Evolutionary conservation across 495 filamentous ascomycete species (phyloP), one percentile per base, ranked within the genome.

Genomic region (Penicillium bovifimosum): DNA sequence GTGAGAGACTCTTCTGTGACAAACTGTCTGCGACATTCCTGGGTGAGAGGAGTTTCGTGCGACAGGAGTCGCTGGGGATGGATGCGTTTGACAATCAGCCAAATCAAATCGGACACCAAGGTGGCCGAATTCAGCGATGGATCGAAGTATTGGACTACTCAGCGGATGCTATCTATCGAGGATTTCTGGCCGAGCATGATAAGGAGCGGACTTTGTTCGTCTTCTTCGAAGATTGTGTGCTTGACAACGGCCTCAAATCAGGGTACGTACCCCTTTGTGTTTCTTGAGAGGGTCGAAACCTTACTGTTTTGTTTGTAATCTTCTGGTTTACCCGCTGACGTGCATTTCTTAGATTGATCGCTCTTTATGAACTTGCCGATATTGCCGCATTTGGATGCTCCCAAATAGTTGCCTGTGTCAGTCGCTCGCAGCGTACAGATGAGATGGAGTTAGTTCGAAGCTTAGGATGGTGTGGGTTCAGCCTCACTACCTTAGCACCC

Each of bases 1-100:
- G 91, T 96, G 91, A 96, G 91, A 96, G 91, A 75, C 91, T 96
- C 81, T 93, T 96, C 80, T 96, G 91, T 79, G 88, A 91, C 82
- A 87, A 81, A 76, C 82, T 96, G 85, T 85, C 79, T 71, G 73
- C 83, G 74, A 88, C 87, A 77, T 95, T 96, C 84, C 85, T 90
- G 82, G 91, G 87, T 95, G 91, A 95, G 88, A 80, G 84, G 87
- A 83, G 83, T 72, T 61, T 71, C 69, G 67, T 67, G 64, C 62
- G 59, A 69, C 80, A 80, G 68, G 76, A 79, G 76, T 85, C 85
- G 78, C 87, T 90, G 81, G 84, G 85, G 81, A 80, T 86, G 84
- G 83, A 77, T 88, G 83, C 71, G 69, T 71, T 70, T 65, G 64
- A 63, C 68, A 55, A 58, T 58, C 63, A 59, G 45, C 59, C 54